Conservation (phyloP, 1,284 basidiomycete species). For the Porogramme epimiltina region DNA sequence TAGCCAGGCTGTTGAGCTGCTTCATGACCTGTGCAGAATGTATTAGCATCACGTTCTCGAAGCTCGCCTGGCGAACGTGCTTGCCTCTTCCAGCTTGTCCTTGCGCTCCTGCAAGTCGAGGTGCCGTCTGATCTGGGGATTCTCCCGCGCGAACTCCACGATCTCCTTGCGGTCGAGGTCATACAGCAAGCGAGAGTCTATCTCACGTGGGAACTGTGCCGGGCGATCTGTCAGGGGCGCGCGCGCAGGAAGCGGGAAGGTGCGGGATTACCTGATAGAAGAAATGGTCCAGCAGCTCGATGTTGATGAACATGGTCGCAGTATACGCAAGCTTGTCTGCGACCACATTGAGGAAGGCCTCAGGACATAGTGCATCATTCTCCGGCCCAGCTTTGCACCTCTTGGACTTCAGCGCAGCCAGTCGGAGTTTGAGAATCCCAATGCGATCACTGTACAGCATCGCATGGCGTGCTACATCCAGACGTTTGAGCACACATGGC, state of each 20-base stretch:
- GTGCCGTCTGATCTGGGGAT: constrained; percentile 83
- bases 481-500: constrained; percentile 6
- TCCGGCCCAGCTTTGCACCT: constrained; percentile 88
- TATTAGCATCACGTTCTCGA: background rate
- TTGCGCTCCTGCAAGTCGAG: constrained; percentile 97
- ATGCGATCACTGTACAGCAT: constrained; percentile 85
- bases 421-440: constrained; percentile 81
- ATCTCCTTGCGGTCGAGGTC: constrained; percentile 89
- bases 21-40: constrained; percentile 73
- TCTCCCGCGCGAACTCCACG: constrained; percentile 90
- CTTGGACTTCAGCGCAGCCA: constrained; percentile 83
- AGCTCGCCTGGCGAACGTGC: constrained; percentile 8
- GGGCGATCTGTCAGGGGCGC: constrained; percentile 3
- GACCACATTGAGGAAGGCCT: constrained; percentile 95
- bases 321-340: constrained; percentile 97
- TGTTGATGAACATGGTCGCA: constrained; percentile 98
- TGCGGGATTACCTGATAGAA: constrained; percentile 80
- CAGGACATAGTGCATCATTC: constrained; percentile 90
- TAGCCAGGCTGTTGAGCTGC: constrained; percentile 84
- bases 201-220: constrained; percentile 90
- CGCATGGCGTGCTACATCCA: constrained; percentile 81
- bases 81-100: constrained; percentile 94
- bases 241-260: background rate
- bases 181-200: constrained; percentile 93
- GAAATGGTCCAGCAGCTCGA: constrained; percentile 96